Evolutionary conservation across 768 basidiomycete species (phyloP).

Genomic region (Leccinellum luteum): DNA sequence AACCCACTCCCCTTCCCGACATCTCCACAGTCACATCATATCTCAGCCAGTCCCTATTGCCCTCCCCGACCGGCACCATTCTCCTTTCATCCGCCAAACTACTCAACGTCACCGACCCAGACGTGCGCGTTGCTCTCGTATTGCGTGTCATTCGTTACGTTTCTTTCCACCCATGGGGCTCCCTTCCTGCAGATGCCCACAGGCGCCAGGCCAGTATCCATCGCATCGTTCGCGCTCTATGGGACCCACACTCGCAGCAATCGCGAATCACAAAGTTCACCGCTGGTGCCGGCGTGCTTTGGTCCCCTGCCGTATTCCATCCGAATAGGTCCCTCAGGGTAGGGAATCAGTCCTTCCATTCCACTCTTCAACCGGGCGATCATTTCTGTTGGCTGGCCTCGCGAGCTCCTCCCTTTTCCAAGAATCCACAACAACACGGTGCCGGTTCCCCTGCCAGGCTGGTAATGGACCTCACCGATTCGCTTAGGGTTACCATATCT

Average conservation of each 20-base stretch:
- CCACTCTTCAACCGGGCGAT: conserved; percentile 17
- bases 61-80: conserved; percentile 51
- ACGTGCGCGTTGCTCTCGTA: conserved; percentile 41
- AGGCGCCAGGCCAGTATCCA: conserved; percentile 47
- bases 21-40: conserved; percentile 45
- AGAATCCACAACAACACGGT: conserved; percentile 27
- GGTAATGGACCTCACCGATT: conserved; percentile 43
- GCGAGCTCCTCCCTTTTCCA: conserved; percentile 49
- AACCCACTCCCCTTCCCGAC: background rate
- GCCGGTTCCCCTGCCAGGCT: conserved; percentile 28
- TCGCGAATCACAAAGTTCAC: conserved; percentile 38
- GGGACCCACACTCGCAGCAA: conserved; percentile 32
- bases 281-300: conserved; percentile 62
- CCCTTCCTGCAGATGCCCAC: conserved; percentile 55
- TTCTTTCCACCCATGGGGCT: conserved; percentile 78
- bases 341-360: conserved; percentile 17
- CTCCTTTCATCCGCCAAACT: conserved; percentile 42
- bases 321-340: conserved; percentile 17
- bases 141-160: conserved; percentile 63
- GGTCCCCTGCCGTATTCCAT: conserved; percentile 50
- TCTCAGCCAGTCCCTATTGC: conserved; percentile 34
- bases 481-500: conserved; percentile 15
- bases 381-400: conserved; percentile 59
- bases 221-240: conserved; percentile 49
- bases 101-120: conserved; percentile 31